These are phyloP conservation scores for Apium graveolens DNA, from an alignment of 129 eudicot species.

Conservation along the genomic window DNA sequence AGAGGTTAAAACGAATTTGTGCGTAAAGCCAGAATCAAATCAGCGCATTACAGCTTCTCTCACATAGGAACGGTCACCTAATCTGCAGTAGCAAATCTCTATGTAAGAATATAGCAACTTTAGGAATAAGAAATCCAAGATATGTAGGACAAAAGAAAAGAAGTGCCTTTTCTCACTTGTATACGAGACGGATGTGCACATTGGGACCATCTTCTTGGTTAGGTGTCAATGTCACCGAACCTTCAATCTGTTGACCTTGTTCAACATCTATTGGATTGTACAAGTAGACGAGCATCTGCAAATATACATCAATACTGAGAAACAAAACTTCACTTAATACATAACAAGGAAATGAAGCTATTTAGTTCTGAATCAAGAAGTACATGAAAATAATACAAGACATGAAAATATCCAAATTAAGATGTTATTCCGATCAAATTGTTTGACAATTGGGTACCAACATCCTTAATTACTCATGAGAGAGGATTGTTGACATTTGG, in stretches of 20 bases:
- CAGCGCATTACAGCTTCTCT: conserved; percentile 68
- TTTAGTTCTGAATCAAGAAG: not conserved
- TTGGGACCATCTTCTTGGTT: not conserved
- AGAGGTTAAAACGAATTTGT: not conserved
- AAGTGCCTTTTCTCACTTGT: not conserved
- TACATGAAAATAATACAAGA: not conserved
- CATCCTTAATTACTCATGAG: not conserved
- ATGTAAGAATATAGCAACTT: conserved; percentile 8
- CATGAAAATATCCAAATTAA: not conserved
- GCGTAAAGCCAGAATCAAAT: conserved; percentile 6
- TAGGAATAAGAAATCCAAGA: not conserved
- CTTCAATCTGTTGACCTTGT: conserved; percentile 81
- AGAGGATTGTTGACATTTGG: not conserved
- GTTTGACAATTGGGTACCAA: not conserved
- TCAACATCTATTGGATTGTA: conserved; percentile 74
- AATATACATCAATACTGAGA: conserved; percentile 7
- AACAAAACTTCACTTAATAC: not conserved
- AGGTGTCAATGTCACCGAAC: conserved; percentile 1
- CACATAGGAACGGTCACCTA: conserved; percentile 66
- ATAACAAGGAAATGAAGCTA: not conserved
- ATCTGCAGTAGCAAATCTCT: conserved; percentile 36
- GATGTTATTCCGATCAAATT: not conserved
- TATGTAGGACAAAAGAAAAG: not conserved
- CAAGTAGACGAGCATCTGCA: conserved; percentile 10
- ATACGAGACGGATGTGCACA: not conserved